Evolutionary conservation across 2,329 filamentous ascomycete species (phyloP).

Genomic region (Talaromyces sp.): DNA sequence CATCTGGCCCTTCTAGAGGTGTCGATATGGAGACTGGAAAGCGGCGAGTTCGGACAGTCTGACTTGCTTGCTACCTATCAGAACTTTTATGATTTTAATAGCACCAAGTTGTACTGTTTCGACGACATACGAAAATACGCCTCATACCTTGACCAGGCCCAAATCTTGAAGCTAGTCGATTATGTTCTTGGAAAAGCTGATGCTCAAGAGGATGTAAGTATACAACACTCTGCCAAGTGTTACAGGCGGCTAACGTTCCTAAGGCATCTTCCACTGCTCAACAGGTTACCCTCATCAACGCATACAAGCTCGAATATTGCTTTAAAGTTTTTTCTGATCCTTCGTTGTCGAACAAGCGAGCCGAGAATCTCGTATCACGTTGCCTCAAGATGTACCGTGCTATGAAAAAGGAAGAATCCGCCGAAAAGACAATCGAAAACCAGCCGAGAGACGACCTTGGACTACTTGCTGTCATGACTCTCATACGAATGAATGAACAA

Average conservation of each 20-base stretch:
- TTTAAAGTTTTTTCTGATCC: constrained; percentile 35
- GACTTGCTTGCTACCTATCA: constrained; percentile 38
- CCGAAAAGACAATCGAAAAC: constrained; percentile 40
- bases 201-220: constrained; percentile 26
- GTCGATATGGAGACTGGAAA: constrained; percentile 26
- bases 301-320: constrained; percentile 43
- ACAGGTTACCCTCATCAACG: constrained; percentile 38
- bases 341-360: constrained; percentile 24
- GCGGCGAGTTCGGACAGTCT: constrained; percentile 26
- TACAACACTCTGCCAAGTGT: not conserved
- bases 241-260: not conserved
- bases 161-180: constrained; percentile 27
- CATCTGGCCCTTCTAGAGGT: constrained; percentile 37
- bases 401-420: constrained; percentile 24
- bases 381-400: constrained; percentile 37
- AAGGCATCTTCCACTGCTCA: constrained; percentile 26
- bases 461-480: constrained; percentile 42
- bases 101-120: constrained; percentile 45
- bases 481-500: constrained; percentile 32
- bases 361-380: constrained; percentile 37
- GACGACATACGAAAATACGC: constrained; percentile 40
- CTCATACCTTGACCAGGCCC: constrained; percentile 27
- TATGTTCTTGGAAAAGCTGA: constrained; percentile 24
- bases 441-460: constrained; percentile 44
- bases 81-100: constrained; percentile 40